Conservation (phyloP, 352 stramenopile genomes). For the Pythium biforme region DNA sequence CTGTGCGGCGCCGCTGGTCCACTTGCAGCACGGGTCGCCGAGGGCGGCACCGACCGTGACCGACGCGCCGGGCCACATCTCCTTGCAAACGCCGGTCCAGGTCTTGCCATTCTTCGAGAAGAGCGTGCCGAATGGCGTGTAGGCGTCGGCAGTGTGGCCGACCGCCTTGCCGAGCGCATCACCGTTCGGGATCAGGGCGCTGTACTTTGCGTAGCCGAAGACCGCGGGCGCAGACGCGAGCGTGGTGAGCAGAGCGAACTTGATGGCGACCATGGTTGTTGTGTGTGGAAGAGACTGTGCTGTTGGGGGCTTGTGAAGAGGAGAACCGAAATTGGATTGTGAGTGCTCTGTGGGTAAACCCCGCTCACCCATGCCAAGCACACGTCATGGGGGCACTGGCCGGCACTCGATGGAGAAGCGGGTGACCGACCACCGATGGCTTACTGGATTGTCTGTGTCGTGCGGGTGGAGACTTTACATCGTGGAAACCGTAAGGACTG, state of each 20-base stretch:
- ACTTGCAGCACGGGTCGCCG: slow-evolving; percentile 23
- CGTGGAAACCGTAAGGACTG: slow-evolving; percentile 5
- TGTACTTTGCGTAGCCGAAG: slow-evolving; percentile 5
- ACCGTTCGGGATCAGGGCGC: slow-evolving; percentile 19
- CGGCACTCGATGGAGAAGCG: neutral
- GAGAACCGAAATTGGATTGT: slow-evolving; percentile 18
- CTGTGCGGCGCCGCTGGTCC: slow-evolving; percentile 1
- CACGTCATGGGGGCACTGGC: neutral
- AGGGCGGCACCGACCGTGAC: slow-evolving; percentile 15
- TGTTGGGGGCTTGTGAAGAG: slow-evolving; percentile 9
- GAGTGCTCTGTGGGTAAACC: neutral
- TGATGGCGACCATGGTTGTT: slow-evolving; percentile 17
- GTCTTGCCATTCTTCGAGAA: slow-evolving; percentile 14
- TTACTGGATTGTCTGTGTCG: slow-evolving; percentile 3
- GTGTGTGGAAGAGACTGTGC: neutral
- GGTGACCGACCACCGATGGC: too few species aligned
- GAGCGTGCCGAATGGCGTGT: slow-evolving; percentile 11
- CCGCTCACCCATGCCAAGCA: neutral
- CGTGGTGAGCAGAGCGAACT: slow-evolving; percentile 6
- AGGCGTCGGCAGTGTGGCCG: slow-evolving; percentile 6
- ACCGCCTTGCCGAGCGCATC: slow-evolving; percentile 9
- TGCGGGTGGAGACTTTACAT: slow-evolving; percentile 10
- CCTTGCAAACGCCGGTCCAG: slow-evolving; percentile 20
- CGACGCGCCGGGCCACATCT: slow-evolving; percentile 6
- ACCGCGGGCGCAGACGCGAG: slow-evolving; percentile 2